Evolutionary conservation across 352 stramenopile genomes (phyloP).

Genomic region (Hyaloperonospora brassicae): DNA sequence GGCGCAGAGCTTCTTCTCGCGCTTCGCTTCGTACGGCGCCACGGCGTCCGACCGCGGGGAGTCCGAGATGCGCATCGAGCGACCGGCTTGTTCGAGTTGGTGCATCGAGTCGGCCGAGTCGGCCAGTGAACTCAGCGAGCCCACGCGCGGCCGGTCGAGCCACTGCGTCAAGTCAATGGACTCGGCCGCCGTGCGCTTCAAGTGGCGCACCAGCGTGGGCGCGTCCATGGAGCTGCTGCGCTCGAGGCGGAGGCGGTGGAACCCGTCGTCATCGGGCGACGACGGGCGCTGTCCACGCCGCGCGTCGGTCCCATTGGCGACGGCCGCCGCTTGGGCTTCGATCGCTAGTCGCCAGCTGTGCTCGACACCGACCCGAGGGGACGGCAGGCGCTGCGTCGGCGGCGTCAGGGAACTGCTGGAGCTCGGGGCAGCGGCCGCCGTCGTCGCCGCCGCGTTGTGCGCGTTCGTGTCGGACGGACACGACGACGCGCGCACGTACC

Average conservation of each 20-base stretch:
- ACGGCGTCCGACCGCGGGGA: conserved; percentile 12
- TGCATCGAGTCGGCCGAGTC: conserved; percentile 56
- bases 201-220: conserved; percentile 22
- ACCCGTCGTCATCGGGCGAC: conserved; percentile 7
- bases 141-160: conserved; percentile 23
- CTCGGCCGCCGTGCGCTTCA: conserved; percentile 21
- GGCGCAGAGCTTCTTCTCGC: conserved; percentile 73
- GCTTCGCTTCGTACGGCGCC: conserved; percentile 23
- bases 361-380: conserved; percentile 3
- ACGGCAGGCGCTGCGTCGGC: background rate
- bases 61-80: conserved; percentile 30
- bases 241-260: conserved; percentile 33
- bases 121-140: conserved; percentile 42
- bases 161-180: conserved; percentile 38
- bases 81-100: conserved; percentile 33
- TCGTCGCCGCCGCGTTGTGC: background rate
- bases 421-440: background rate
- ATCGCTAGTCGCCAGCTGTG: conserved; percentile 18
- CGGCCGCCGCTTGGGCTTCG: conserved; percentile 18
- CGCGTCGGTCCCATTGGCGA: conserved; percentile 1
- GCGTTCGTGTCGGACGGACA: conserved; percentile 66
- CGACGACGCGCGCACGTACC: conserved; percentile 56
- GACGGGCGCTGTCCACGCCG: too few species aligned
- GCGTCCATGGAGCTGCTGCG: conserved; percentile 62
- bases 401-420: conserved; percentile 1